A percentile compares a stretch with the other conserved stretches of the same genome.
These are phyloP conservation scores for Kingdonia uniflora DNA, from an alignment of 164 flowering plant species.

Conservation along the genomic window DNA sequence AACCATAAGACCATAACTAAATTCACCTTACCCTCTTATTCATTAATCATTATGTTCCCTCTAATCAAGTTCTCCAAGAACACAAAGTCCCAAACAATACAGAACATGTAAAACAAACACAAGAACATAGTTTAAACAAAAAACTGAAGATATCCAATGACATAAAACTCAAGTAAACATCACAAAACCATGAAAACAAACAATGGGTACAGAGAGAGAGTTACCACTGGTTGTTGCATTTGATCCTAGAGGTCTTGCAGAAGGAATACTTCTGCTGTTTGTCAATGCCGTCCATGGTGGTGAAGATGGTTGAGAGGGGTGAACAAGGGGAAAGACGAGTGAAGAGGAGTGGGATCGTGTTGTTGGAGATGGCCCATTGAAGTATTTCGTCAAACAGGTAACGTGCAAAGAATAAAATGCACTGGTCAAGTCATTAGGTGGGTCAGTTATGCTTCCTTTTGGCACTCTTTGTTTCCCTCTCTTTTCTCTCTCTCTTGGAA, in stretches of 20 bases:
- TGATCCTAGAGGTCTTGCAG: slow-evolving; percentile 47
- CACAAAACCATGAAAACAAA: neutral
- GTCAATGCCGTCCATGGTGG: neutral
- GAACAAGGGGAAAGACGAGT: neutral
- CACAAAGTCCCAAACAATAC: neutral
- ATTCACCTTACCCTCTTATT: too few species aligned
- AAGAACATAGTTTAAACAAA: too few species aligned
- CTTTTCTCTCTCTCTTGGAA: neutral
- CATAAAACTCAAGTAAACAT: neutral
- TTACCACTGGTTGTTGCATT: slow-evolving; percentile 48
- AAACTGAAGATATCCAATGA: too few species aligned
- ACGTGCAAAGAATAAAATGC: slow-evolving; percentile 21
- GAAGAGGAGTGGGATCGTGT: slow-evolving; percentile 4
- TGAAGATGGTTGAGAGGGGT: neutral
- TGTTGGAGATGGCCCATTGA: slow-evolving; percentile 5
- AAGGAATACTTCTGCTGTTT: slow-evolving; percentile 3
- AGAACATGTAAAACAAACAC: neutral
- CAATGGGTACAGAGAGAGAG: slow-evolving; percentile 4
- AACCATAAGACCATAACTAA: too few species aligned
- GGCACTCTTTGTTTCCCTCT: neutral
- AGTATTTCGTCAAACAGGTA: slow-evolving; percentile 37
- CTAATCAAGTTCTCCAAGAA: neutral
- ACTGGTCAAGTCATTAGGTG: slow-evolving; percentile 8
- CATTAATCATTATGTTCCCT: too few species aligned
- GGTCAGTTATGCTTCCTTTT: slow-evolving; percentile 5